These are phyloP conservation scores for Neofusicoccum sp. DNA, from an alignment of 2,329 filamentous ascomycete species.

Conservation along the genomic window DNA sequence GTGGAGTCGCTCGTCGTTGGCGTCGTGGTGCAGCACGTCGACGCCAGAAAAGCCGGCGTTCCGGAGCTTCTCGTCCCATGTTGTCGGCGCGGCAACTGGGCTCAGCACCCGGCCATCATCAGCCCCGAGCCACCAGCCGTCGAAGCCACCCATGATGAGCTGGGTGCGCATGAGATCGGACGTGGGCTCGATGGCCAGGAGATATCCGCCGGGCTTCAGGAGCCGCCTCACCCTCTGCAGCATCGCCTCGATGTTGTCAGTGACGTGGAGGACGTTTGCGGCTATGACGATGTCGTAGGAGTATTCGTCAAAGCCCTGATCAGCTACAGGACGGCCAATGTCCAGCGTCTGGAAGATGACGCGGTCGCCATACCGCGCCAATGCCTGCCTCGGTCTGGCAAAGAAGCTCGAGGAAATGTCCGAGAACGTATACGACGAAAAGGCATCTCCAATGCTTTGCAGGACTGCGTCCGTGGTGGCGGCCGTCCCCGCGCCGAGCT, in stretches of 20 bases:
- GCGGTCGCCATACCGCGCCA: no score
- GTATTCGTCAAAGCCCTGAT: constrained; percentile 16
- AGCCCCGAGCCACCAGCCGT: constrained; percentile 38
- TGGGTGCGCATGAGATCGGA: constrained; percentile 7
- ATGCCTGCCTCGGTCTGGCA: no score
- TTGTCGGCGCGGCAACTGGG: neutral
- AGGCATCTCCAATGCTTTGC: neutral
- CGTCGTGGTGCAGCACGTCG: constrained; percentile 32
- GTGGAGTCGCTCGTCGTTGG: neutral
- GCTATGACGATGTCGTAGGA: constrained; percentile 18
- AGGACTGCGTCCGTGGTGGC: constrained; percentile 16
- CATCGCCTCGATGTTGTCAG: constrained; percentile 11
- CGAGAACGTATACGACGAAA: constrained; percentile 26
- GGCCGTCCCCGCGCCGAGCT: constrained; percentile 25
- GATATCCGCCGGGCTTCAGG: constrained; percentile 45
- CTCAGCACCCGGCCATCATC: constrained; percentile 32
- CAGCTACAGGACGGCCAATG: constrained; percentile 17
- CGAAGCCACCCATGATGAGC: constrained; percentile 25
- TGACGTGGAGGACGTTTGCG: constrained; percentile 24
- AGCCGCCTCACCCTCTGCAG: constrained; percentile 25
- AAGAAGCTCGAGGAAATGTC: constrained; percentile 25
- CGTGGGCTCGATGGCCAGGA: constrained; percentile 36
- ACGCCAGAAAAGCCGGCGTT: constrained; percentile 36
- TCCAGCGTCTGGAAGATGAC: constrained; percentile 17
- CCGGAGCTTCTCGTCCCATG: constrained; percentile 29